Evolutionary conservation across 306 rosid genomes (phyloP).

Genomic region (Vigna mungo): DNA sequence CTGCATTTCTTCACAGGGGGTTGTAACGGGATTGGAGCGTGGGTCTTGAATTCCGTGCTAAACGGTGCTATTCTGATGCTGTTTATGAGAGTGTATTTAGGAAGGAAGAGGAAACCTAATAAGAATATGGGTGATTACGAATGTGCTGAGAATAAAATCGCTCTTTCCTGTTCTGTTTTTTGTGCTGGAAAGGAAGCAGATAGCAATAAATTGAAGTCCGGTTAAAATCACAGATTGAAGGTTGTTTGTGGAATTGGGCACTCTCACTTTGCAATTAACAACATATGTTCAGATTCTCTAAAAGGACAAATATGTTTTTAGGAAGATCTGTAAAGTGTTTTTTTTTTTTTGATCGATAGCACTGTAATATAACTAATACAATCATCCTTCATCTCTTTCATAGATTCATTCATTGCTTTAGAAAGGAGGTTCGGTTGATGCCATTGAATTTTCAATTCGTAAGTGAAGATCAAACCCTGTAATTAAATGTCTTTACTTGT

Average conservation of each 20-base stretch:
- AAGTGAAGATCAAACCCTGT: background rate
- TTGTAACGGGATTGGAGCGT: slow-evolving; percentile 89
- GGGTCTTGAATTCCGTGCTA: slow-evolving; percentile 73
- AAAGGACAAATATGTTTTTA: background rate
- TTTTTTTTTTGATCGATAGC: background rate
- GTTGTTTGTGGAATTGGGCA: background rate
- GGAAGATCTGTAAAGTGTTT: background rate
- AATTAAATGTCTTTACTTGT: background rate
- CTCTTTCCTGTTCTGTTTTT: slow-evolving; percentile 8
- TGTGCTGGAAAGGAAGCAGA: background rate
- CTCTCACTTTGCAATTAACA: background rate
- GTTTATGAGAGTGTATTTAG: slow-evolving; percentile 58
- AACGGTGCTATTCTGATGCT: slow-evolving; percentile 64
- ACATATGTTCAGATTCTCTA: background rate
- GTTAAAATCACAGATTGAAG: background rate
- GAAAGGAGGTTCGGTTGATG: background rate
- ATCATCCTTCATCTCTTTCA: background rate
- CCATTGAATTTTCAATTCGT: background rate
- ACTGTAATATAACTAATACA: background rate
- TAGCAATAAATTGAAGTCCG: slow-evolving; percentile 33
- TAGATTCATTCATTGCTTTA: background rate
- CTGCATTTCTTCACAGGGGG: slow-evolving; percentile 75
- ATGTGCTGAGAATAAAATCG: background rate
- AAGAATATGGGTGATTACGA: background rate
- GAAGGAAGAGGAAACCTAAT: slow-evolving; percentile 24